Evolutionary conservation across 441 rosid genomes (phyloP).

Genomic region (Populus hybrid): DNA sequence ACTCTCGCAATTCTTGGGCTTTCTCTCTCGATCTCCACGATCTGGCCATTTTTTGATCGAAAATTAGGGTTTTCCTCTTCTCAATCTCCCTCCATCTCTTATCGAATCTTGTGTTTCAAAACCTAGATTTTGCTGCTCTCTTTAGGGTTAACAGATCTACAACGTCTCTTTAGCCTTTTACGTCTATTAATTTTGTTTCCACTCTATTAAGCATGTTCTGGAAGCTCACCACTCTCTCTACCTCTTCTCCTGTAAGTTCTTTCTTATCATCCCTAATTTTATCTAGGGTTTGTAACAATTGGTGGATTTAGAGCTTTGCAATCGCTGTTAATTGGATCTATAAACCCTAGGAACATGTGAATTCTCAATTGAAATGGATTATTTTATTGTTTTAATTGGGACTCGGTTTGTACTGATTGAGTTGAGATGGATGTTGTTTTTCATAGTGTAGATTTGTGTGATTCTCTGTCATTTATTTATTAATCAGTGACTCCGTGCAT

Average conservation of each 20-base stretch:
- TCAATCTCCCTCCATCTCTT: conserved; percentile 10
- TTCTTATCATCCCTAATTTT: background rate
- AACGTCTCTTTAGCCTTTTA: conserved; percentile 3
- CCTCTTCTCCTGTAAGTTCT: conserved; percentile 77
- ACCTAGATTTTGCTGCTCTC: conserved; percentile 36
- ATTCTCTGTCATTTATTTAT: background rate
- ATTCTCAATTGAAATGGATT: background rate
- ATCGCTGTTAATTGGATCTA: background rate
- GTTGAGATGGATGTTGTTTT: background rate
- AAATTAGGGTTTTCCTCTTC: conserved; percentile 26
- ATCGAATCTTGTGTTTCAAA: conserved; percentile 10
- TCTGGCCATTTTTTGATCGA: conserved; percentile 16
- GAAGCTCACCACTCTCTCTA: conserved; percentile 81
- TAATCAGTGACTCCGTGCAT: background rate
- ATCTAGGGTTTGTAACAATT: background rate
- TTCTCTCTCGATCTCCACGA: conserved; percentile 31
- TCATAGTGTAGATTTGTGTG: background rate
- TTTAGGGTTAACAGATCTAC: conserved; percentile 53
- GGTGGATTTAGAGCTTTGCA: conserved; percentile 15
- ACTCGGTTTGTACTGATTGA: background rate
- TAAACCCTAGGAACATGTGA: background rate
- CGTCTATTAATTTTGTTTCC: conserved; percentile 11
- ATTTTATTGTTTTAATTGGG: background rate
- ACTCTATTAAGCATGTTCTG: conserved; percentile 59
- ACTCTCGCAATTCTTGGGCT: conserved; percentile 10